Percentiles rank a stretch among this genome's conserved stretches.
These are phyloP conservation scores for Tulasnella sp. DNA, from an alignment of 768 basidiomycete genomes.

Conservation along the genomic window DNA sequence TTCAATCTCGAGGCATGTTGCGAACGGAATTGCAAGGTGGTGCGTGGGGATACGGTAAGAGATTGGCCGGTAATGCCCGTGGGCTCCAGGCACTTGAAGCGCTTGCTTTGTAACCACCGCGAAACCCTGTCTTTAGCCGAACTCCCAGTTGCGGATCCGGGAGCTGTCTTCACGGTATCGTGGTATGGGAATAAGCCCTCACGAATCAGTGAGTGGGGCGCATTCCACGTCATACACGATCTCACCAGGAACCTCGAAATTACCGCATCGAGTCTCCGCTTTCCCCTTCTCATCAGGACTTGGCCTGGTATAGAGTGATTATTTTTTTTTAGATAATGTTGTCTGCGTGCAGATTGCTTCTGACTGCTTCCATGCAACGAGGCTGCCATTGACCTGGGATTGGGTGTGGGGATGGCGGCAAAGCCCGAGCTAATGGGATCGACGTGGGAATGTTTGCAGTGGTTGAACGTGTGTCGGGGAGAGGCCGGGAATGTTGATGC, in stretches of 20 bases:
- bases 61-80: background rate
- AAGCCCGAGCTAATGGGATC: background rate
- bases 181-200: background rate
- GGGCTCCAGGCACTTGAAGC: background rate
- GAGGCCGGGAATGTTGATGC: background rate
- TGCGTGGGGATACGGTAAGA: background rate
- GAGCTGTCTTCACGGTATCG: background rate
- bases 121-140: background rate
- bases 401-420: background rate
- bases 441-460: constrained; percentile 1
- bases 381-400: constrained; percentile 1
- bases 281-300: background rate
- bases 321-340: background rate
- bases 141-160: background rate
- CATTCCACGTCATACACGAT: background rate
- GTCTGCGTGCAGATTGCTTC: background rate
- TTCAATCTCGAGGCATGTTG: background rate
- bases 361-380: background rate
- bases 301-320: background rate
- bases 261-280: background rate
- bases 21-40: background rate
- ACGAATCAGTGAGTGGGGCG: background rate
- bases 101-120: background rate
- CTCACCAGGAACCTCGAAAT: background rate
- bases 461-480: constrained; percentile 6